These are phyloP conservation scores for Mycena venus DNA, from an alignment of 768 basidiomycete genomes.

Conservation along the genomic window DNA sequence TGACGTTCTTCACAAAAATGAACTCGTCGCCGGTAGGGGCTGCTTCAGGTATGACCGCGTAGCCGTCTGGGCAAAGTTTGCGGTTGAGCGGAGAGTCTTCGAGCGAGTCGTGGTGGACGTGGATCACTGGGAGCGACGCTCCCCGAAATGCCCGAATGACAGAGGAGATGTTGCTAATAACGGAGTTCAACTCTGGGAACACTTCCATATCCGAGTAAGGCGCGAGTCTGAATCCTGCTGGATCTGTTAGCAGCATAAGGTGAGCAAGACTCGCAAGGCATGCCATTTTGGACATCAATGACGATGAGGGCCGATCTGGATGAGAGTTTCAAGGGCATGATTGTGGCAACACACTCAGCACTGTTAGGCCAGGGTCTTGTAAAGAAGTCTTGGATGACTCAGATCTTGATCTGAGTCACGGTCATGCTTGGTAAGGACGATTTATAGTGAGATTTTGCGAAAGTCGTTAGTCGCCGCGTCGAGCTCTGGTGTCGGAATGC, in stretches of 20 bases:
- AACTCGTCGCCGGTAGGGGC: slow-evolving; percentile 30
- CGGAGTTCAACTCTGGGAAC: slow-evolving; percentile 7
- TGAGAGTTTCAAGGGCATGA: neutral
- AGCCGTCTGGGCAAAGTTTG: slow-evolving; percentile 28
- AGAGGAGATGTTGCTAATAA: slow-evolving; percentile 16
- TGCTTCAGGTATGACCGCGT: slow-evolving; percentile 28
- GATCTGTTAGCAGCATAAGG: neutral
- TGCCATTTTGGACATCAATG: slow-evolving; percentile 38
- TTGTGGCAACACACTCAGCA: no score
- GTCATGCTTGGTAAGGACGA: no score
- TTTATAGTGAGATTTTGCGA: no score
- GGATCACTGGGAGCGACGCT: slow-evolving; percentile 33
- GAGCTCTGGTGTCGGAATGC: no score
- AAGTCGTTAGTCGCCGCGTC: no score
- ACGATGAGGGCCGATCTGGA: slow-evolving; percentile 25
- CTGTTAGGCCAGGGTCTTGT: no score
- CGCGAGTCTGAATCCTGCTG: slow-evolving; percentile 27
- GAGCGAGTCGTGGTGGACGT: slow-evolving; percentile 37
- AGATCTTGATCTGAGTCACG: no score
- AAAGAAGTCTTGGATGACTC: no score
- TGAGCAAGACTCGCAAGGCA: neutral
- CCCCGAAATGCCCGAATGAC: slow-evolving; percentile 33
- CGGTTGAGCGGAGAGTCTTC: slow-evolving; percentile 28
- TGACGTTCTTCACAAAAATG: slow-evolving; percentile 40
- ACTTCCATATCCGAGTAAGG: neutral